Conservation (phyloP, 148 eudicot species). For the Simmondsia chinensis region DNA sequence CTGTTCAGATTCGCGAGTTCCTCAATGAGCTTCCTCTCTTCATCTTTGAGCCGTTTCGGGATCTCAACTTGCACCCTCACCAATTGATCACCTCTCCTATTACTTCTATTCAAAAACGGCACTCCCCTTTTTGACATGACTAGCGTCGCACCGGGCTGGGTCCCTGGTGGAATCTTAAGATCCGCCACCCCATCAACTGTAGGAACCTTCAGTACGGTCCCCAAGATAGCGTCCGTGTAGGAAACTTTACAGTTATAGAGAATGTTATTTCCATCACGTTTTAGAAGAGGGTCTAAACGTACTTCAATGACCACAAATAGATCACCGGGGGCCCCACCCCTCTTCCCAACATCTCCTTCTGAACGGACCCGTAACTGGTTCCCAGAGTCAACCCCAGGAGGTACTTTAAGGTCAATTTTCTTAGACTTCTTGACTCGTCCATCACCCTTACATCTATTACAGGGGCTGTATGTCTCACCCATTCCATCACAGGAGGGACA, state of each 20-base stretch:
- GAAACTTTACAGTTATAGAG: constrained; percentile 68
- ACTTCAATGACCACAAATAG: constrained; percentile 57
- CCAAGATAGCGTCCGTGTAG: constrained; percentile 80
- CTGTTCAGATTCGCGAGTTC: constrained; percentile 60
- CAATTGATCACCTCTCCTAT: constrained; percentile 78
- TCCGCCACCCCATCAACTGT: constrained; percentile 85
- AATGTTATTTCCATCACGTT: constrained; percentile 70
- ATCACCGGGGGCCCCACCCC: constrained; percentile 92
- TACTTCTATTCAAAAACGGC: constrained; percentile 55
- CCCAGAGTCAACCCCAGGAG: constrained; percentile 86
- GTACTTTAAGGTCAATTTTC: constrained; percentile 63
- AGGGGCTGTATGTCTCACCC: constrained; percentile 72
- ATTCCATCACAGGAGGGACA: constrained; percentile 76
- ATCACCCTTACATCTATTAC: constrained; percentile 73
- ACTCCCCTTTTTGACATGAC: constrained; percentile 91
- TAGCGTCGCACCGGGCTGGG: constrained; percentile 79
- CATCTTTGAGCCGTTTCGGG: constrained; percentile 51
- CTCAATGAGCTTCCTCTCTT: constrained; percentile 80
- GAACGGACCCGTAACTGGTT: constrained; percentile 66
- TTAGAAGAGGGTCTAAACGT: constrained; percentile 55
- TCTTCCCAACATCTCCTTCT: constrained; percentile 78
- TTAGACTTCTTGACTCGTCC: constrained; percentile 69
- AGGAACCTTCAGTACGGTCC: constrained; percentile 68
- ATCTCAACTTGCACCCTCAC: constrained; percentile 91
- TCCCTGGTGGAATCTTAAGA: constrained; percentile 78